A percentile compares a stretch with the other conserved stretches of the same genome.
phyloP scores from a whole-genome alignment of 306 rosid species.

The Rosa multiflora region DNA sequence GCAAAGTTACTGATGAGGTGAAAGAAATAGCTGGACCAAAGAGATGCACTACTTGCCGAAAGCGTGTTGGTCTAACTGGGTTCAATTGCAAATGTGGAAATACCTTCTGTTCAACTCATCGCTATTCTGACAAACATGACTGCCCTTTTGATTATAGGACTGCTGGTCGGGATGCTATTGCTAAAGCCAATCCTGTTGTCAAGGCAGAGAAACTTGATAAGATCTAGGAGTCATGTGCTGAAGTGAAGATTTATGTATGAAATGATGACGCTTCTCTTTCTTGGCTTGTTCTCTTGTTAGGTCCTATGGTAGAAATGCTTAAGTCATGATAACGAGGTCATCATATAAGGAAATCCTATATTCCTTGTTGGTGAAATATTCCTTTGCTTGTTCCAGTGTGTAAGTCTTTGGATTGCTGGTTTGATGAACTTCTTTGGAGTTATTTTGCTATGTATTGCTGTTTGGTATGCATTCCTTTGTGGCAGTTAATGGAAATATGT shows the following conservation, averaged over 20 bases:
- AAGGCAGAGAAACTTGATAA: conserved; percentile 83
- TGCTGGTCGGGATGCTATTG: conserved; percentile 63
- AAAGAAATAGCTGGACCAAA: conserved; percentile 50
- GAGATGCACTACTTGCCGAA: conserved; percentile 60
- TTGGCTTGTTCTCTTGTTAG: conserved; percentile 37
- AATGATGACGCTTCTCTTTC: conserved; percentile 34
- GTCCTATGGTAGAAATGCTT: conserved; percentile 39
- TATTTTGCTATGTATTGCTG: conserved; percentile 34
- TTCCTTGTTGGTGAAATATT: conserved; percentile 46
- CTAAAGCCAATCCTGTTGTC: conserved; percentile 73
- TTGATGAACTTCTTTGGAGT: conserved; percentile 42
- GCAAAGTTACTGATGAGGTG: conserved; percentile 36
- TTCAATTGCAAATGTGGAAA: conserved; percentile 77
- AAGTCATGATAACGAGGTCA: conserved; percentile 39
- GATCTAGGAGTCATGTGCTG: conserved; percentile 41
- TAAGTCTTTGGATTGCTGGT: conserved; percentile 49
- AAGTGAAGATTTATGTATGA: conserved; percentile 28
- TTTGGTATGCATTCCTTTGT: conserved; percentile 42
- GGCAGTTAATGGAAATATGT: conserved; percentile 16
- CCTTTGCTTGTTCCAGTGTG: conserved; percentile 46
- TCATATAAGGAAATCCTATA: conserved; percentile 35
- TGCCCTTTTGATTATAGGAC: conserved; percentile 60
- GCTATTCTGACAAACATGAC: conserved; percentile 67
- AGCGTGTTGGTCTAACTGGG: conserved; percentile 76
- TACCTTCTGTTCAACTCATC: conserved; percentile 61